These are phyloP conservation scores for Aspergillus nidulans DNA, from an alignment of 495 filamentous ascomycete species.

Conservation along the genomic window DNA sequence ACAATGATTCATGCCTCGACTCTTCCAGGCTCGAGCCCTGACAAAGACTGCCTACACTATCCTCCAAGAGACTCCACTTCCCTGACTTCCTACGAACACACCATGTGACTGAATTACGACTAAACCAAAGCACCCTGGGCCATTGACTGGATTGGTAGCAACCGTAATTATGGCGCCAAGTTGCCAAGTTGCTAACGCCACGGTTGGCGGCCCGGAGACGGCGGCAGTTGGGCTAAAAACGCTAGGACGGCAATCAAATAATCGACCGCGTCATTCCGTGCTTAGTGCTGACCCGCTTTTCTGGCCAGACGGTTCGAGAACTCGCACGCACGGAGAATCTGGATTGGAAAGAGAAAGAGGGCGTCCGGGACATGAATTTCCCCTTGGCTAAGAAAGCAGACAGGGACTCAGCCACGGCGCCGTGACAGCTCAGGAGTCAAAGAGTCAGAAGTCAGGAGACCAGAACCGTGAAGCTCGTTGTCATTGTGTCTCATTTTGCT, in stretches of 20 bases:
- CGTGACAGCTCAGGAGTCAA: not conserved
- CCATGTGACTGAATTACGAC: too few species aligned
- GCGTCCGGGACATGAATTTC: not conserved
- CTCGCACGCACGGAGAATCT: not conserved
- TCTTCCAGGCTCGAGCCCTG: not conserved
- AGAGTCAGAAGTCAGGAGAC: not conserved
- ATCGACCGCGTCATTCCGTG: not conserved
- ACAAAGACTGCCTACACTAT: not conserved
- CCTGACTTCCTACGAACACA: too few species aligned
- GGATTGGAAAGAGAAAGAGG: not conserved
- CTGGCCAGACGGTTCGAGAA: constrained; percentile 4
- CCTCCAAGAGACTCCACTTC: too few species aligned
- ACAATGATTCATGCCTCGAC: not conserved
- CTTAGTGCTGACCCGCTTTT: constrained; percentile 2
- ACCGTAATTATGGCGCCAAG: too few species aligned
- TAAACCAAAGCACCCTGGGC: not conserved
- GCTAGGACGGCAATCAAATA: not conserved
- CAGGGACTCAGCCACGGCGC: not conserved
- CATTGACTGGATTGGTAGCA: not conserved
- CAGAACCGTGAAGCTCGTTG: not conserved
- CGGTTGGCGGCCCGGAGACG: not conserved
- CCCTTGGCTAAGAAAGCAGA: not conserved
- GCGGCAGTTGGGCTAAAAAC: constrained; percentile 3
- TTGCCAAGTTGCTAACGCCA: not conserved
- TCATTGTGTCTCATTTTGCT: not conserved